These are phyloP conservation scores for Onygenales sp. DNA, from an alignment of 2,329 filamentous ascomycete species.

Conservation along the genomic window DNA sequence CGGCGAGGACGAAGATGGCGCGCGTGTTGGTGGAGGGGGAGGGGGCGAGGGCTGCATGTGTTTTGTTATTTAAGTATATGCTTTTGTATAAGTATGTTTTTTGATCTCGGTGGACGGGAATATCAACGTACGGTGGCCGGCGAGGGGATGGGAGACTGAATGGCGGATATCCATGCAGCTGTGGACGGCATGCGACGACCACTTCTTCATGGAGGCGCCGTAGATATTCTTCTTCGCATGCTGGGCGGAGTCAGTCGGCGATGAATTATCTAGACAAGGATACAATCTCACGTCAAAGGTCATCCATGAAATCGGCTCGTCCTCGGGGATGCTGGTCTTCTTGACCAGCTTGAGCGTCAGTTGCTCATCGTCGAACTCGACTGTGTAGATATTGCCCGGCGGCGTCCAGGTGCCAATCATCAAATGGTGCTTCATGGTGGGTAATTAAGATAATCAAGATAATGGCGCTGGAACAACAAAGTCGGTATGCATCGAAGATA, in stretches of 20 bases:
- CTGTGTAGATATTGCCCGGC: conserved; percentile 81
- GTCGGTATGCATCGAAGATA: too few species aligned
- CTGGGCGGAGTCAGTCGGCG: conserved; percentile 34
- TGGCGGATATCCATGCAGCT: conserved; percentile 68
- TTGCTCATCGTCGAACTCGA: conserved; percentile 76
- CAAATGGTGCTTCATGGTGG: conserved; percentile 71
- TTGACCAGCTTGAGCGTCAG: conserved; percentile 66
- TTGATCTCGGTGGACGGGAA: too few species aligned
- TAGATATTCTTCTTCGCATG: conserved; percentile 78
- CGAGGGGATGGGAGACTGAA: conserved; percentile 63
- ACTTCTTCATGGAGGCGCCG: conserved; percentile 88
- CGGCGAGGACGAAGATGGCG: conserved; percentile 79
- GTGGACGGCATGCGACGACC: conserved; percentile 71
- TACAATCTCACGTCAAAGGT: conserved; percentile 63
- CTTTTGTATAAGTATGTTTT: background rate
- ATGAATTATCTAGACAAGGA: conserved; percentile 1
- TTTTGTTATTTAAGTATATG: too few species aligned
- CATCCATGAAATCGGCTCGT: conserved; percentile 92
- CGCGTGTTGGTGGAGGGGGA: conserved; percentile 67
- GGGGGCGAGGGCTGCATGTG: conserved; percentile 52
- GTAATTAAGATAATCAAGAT: too few species aligned
- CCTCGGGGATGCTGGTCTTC: conserved; percentile 67
- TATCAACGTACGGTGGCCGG: conserved; percentile 55
- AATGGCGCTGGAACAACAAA: too few species aligned
- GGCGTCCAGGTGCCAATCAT: conserved; percentile 91